Conservation (phyloP, 345 rosid species). For the Salix udensis region DNA sequence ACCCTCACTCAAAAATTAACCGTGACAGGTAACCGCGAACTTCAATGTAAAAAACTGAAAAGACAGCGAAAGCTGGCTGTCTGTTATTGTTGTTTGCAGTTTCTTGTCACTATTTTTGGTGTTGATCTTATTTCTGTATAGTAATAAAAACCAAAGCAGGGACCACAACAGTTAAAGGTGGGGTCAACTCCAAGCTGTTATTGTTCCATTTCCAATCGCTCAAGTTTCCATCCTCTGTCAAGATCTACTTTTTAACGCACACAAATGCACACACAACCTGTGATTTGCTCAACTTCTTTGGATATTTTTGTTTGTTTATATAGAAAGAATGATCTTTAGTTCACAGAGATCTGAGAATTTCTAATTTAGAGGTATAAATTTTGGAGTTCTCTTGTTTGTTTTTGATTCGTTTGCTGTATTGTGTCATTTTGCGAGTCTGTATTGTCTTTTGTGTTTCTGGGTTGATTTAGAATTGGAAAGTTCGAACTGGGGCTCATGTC, state of each 20-base stretch:
- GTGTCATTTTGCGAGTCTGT: not conserved
- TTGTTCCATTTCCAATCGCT: not conserved
- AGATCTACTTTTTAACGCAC: conserved; percentile 1
- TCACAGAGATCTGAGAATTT: conserved; percentile 12
- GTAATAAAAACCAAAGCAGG: not conserved
- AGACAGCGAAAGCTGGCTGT: not conserved
- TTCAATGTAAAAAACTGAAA: not conserved
- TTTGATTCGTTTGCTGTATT: not conserved
- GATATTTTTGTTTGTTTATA: not conserved
- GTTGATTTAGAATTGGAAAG: not conserved
- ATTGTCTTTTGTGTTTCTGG: not conserved
- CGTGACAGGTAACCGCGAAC: not conserved
- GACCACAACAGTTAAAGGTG: not conserved
- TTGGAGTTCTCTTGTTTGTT: not conserved
- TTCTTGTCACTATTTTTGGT: not conserved
- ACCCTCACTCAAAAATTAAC: not conserved
- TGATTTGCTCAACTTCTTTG: not conserved
- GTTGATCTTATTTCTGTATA: not conserved
- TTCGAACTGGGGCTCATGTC: not conserved
- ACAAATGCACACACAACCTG: no score
- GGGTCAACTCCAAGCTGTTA: conserved; percentile 16
- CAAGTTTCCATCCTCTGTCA: conserved; percentile 6
- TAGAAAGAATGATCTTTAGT: not conserved
- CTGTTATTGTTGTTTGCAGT: conserved; percentile 4
- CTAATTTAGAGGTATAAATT: conserved; percentile 9